A percentile compares a stretch with the other conserved stretches of the same genome.
Evolutionary conservation across 1,284 basidiomycete species (phyloP).

Genomic region (Binderoboletus segoi): DNA sequence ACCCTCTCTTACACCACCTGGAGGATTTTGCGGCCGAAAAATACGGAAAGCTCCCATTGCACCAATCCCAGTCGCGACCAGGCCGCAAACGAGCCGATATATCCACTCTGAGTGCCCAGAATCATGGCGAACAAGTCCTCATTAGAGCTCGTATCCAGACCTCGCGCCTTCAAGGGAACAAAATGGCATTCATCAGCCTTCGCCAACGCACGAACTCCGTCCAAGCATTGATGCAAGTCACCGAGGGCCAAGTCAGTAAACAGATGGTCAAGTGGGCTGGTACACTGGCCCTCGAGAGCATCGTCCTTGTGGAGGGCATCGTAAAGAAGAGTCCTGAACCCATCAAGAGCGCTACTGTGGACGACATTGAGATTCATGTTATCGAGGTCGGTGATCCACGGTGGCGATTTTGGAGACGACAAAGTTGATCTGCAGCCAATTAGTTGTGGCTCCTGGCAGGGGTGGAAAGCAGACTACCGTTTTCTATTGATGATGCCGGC

Average conservation of each 20-base stretch:
- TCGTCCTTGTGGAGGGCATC: constrained; percentile 86
- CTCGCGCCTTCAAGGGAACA: constrained; percentile 87
- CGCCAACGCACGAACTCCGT: constrained; percentile 90
- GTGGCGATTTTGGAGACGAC: not conserved
- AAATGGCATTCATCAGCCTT: constrained; percentile 94
- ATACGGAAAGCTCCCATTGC: constrained; percentile 90
- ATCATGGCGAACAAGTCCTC: constrained; percentile 79
- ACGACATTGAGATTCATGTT: constrained; percentile 89
- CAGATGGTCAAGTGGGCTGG: constrained; percentile 98
- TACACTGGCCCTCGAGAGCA: constrained; percentile 81
- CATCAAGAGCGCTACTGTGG: constrained; percentile 89
- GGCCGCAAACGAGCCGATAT: constrained; percentile 61
- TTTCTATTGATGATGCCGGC: constrained; percentile 92
- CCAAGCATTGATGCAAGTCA: constrained; percentile 82
- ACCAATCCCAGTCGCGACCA: constrained; percentile 84
- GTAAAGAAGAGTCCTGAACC: constrained; percentile 85
- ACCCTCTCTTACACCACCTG: constrained; percentile 8
- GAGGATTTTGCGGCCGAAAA: constrained; percentile 85
- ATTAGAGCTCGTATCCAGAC: constrained; percentile 93
- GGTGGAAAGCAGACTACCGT: constrained; percentile 82
- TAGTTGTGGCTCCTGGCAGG: constrained; percentile 82
- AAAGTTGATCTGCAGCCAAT: constrained; percentile 4
- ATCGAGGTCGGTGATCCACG: constrained; percentile 57
- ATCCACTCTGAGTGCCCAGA: constrained; percentile 63
- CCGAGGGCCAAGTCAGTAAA: constrained; percentile 87